Base-by-base conservation (phyloP, 176 grass and related monocot species). In the Juncus effusus region DNA sequence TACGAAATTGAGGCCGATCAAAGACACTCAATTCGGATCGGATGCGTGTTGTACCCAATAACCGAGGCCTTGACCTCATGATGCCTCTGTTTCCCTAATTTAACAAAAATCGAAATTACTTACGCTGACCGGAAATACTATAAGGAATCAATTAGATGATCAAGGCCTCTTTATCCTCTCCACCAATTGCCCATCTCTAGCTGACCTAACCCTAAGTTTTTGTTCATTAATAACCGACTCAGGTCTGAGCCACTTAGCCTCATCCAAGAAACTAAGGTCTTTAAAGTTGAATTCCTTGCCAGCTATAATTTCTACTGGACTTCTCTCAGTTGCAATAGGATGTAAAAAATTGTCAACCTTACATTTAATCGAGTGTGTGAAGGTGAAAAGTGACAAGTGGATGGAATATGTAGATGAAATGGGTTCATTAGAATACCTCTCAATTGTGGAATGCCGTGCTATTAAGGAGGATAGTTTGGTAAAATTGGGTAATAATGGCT, bases 51-150 rank as follows among this genome's bases (percentile, higher is more conserved):
- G 10, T 36, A 84, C 57, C 74, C 74, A 40, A 66, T 80, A 35
- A 78, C 44, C 10, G 70, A 89, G 69, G 77, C 70, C 36, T 58
- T 95, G 51, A 11, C 51, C 42, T 76, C 64, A 4, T 51, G 89
- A 28, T 95, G 77, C 40, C 35, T 28, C 2, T 64, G 77, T 5
- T 89, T 86, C 38, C 54, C 74, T 4, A 95, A 86, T 55, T 42
- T 89, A 74, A 64, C 14, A 55, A 95, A 83, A 70, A 52, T 89
- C 3, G 90, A 95, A 60, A 95, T 89, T n/a, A 11, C 60, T 54
- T 95, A 95, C 61, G 83, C 79, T 53, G 76, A 73, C 54, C 83
- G 82, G 82, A 89, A 65, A 5, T 86, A 57, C 64, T 38, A 12
- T 40, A 3, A 80, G 70, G 13, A 76, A 63, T 15, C 90, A 95